These are phyloP conservation scores for Akanthomyces lecanii DNA, from an alignment of 2,329 filamentous ascomycete genomes.

Conservation along the genomic window DNA sequence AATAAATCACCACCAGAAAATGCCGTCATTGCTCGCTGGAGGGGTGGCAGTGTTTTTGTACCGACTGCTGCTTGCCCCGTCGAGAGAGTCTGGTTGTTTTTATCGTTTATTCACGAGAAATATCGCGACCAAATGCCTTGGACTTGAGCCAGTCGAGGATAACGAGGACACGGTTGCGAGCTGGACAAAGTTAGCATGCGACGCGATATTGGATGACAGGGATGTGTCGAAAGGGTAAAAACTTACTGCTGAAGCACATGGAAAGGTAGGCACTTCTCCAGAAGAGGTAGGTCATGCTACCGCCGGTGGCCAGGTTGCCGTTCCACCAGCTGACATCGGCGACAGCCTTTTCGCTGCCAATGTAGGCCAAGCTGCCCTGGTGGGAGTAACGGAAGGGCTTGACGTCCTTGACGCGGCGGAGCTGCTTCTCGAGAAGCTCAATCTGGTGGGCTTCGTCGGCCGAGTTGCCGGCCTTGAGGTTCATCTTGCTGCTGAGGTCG, in stretches of 20 bases:
- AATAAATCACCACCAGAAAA: conserved; percentile 1
- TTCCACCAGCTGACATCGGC: conserved; percentile 97
- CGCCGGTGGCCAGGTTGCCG: conserved; percentile 90
- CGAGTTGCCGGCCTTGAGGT: conserved; percentile 59
- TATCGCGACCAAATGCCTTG: conserved; percentile 92
- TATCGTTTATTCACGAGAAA: conserved; percentile 67
- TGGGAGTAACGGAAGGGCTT: conserved; percentile 98
- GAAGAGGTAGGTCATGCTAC: conserved; percentile 94
- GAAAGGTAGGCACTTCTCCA: conserved; percentile 97
- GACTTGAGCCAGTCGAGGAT: conserved; percentile 95
- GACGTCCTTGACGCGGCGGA: conserved; percentile 86
- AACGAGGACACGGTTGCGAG: conserved; percentile 90
- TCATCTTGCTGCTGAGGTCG: conserved; percentile 59
- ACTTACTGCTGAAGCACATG: conserved; percentile 99
- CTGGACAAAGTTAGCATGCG: conserved; percentile 41
- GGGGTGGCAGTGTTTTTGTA: not conserved
- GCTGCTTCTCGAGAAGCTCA: conserved; percentile 77
- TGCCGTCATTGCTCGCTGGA: not conserved
- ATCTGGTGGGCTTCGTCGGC: conserved; percentile 70
- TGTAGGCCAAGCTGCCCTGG: conserved; percentile 94
- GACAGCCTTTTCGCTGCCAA: conserved; percentile 95
- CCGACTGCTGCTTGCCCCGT: not conserved
- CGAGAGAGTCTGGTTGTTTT: not conserved
- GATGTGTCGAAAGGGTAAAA: conserved; percentile 5
- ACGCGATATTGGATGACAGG: conserved; percentile 18